phyloP scores from a whole-genome alignment of 768 basidiomycete genomes.

The Saitozyma sp. region DNA sequence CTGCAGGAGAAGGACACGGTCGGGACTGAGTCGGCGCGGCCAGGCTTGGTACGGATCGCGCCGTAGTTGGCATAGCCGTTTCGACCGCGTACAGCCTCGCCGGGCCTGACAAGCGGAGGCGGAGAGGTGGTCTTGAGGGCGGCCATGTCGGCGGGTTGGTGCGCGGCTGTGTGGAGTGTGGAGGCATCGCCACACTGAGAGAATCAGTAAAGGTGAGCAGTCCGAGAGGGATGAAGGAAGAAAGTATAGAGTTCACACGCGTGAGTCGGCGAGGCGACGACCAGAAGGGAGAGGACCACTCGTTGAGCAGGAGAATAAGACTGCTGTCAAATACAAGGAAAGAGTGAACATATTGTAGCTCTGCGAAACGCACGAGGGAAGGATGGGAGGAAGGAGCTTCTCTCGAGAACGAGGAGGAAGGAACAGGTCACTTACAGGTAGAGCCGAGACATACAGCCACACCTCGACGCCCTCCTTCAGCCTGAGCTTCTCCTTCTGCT shows the following conservation, averaged over 20 bases:
- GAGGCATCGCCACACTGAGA: conserved; percentile 83
- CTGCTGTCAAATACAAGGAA: conserved; percentile 39
- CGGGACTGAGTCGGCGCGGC: conserved; percentile 80
- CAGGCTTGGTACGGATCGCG: conserved; percentile 88
- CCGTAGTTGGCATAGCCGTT: conserved; percentile 74
- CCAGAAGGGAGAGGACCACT: neutral
- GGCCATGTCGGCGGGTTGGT: conserved; percentile 75
- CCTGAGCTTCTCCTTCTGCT: conserved; percentile 20
- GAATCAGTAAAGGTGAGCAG: neutral
- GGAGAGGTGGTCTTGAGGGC: conserved; percentile 36
- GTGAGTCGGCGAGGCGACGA: neutral
- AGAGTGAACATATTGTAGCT: conserved; percentile 16
- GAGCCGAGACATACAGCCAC: conserved; percentile 73
- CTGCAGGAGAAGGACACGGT: conserved; percentile 88
- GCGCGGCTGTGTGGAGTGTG: conserved; percentile 69
- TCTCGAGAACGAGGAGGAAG: too few relatives aligned
- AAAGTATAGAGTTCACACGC: too few relatives aligned
- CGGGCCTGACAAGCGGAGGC: neutral
- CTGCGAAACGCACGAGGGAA: too few relatives aligned
- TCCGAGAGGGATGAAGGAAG: too few relatives aligned
- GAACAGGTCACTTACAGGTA: conserved; percentile 57
- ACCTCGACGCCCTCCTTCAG: conserved; percentile 60
- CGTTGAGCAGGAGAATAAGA: neutral
- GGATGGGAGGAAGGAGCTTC: too few relatives aligned
- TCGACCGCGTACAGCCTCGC: conserved; percentile 61